Evolutionary conservation across 2,329 filamentous ascomycete genomes (phyloP), one percentile per base, ranked within the genome.

Genomic region (Hypoxylon sp.): DNA sequence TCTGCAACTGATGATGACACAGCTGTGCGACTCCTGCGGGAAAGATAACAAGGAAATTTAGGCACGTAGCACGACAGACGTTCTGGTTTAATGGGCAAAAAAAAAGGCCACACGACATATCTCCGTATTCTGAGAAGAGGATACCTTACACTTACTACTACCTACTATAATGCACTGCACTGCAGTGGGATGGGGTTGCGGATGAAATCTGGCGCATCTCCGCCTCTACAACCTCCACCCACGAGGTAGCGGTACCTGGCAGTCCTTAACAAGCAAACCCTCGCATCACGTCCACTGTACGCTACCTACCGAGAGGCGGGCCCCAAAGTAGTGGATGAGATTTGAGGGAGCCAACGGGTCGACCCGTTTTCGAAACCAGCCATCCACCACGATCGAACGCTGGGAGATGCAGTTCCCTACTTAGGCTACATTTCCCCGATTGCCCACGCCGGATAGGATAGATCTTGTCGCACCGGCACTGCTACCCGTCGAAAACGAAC

Each of bases 381-480:
- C 49, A 53, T 45, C 52, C 50, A 52, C 50, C 42, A 44, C 31
- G 46, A 59, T 57, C 52, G 52, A 55, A 40, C 31, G 20, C 30
- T 47, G 47, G 21, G 17, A 48, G 43, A 53, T 59, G 44, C 51
- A 53, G 44, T 51, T 59, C 55, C 58, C 55, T 55, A 51, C 48
- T 54, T 55, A 45, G 52, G 51, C 48, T 55, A 55, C 41, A 54
- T 57, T 53, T 52, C 48, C 49, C 55, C 55, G 43, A 49, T 53
- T 48, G 38, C 36, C 49, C 27, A 8, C 50, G 37, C 50, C 49
- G 51, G 58, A 51, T 59, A 55, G 43, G 51, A 26, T 50, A 56
- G 58, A 61, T 61, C 55, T 56, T 17, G 50, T 57, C 47, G 26
- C 56, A 57, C 59, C 56, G 56, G 55, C 53, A 57, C 40, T 56